Conservation (phyloP, 2,329 filamentous ascomycete genomes). For the Xenoacremonium recifei region DNA sequence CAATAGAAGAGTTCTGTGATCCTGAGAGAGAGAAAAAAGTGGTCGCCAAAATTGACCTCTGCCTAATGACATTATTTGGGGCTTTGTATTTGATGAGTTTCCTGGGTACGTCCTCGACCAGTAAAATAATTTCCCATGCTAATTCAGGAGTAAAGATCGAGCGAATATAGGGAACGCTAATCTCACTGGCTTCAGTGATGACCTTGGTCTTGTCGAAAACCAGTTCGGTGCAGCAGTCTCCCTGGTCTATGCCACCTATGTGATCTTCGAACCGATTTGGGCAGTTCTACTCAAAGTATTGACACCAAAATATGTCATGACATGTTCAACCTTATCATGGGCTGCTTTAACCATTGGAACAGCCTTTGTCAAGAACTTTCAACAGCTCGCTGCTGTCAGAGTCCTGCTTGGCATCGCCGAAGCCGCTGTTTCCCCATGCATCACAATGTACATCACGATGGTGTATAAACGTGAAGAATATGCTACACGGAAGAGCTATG, state of each 20-base stretch:
- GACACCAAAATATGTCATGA: conserved; percentile 27
- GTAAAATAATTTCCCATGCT: too few relatives aligned
- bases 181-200: conserved; percentile 28
- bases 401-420: conserved; percentile 16
- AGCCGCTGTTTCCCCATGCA: conserved; percentile 18
- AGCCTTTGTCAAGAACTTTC: conserved; percentile 17
- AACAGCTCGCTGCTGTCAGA: conserved; percentile 18
- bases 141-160: too few relatives aligned
- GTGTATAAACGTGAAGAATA: conserved; percentile 16
- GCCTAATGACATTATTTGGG: too few relatives aligned
- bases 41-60: too few relatives aligned
- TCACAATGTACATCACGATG: conserved; percentile 17
- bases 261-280: conserved; percentile 29
- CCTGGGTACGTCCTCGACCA: too few relatives aligned
- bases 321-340: conserved; percentile 19
- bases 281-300: conserved; percentile 29
- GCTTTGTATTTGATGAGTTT: too few relatives aligned
- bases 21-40: too few relatives aligned
- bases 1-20: too few relatives aligned
- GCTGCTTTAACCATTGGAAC: conserved; percentile 17
- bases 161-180: conserved; percentile 29
- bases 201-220: conserved; percentile 28
- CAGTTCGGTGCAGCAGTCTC: conserved; percentile 28
- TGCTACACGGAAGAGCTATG: conserved; percentile 30
- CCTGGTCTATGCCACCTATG: conserved; percentile 28